Evolutionary conservation across 1,139 yeast species (phyloP).

Genomic region (Suhomyces coccinellae): DNA sequence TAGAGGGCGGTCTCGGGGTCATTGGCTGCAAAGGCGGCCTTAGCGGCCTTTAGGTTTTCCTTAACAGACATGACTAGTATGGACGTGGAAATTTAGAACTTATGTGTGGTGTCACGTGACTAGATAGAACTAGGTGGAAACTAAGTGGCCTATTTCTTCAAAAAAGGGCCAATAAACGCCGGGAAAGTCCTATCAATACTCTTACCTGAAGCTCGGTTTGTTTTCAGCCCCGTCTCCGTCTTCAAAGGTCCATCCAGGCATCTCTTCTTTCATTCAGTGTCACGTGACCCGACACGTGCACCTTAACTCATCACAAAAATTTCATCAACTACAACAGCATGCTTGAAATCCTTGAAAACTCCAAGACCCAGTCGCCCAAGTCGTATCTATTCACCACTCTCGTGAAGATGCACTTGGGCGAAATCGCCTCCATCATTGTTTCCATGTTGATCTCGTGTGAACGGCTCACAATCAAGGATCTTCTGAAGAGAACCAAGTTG

Average conservation of each 20-base stretch:
- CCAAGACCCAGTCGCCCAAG: slow-evolving; percentile 58
- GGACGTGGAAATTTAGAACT: neutral
- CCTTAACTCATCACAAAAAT: slow-evolving; percentile 6
- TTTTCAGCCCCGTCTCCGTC: neutral
- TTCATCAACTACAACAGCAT: slow-evolving; percentile 4
- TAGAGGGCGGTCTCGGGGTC: slow-evolving; percentile 62
- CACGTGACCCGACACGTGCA: slow-evolving; percentile 5
- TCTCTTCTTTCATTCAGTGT: neutral
- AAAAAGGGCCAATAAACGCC: no score
- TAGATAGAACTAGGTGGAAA: no score
- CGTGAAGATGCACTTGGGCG: slow-evolving; percentile 60
- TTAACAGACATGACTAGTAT: slow-evolving; percentile 25
- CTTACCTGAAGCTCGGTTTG: neutral
- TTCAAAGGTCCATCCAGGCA: neutral
- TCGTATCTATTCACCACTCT: slow-evolving; percentile 57
- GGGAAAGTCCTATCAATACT: no score
- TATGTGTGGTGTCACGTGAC: neutral
- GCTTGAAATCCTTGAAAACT: slow-evolving; percentile 20
- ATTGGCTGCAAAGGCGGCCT: slow-evolving; percentile 52
- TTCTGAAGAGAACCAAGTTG: slow-evolving; percentile 42
- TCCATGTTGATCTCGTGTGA: slow-evolving; percentile 61
- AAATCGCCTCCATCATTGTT: slow-evolving; percentile 57
- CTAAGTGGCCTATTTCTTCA: no score
- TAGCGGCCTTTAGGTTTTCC: slow-evolving; percentile 57
- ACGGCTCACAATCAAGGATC: slow-evolving; percentile 51